Evolutionary conservation across 1,139 yeast genomes (phyloP).

Genomic region (Zygoascus meyerae): DNA sequence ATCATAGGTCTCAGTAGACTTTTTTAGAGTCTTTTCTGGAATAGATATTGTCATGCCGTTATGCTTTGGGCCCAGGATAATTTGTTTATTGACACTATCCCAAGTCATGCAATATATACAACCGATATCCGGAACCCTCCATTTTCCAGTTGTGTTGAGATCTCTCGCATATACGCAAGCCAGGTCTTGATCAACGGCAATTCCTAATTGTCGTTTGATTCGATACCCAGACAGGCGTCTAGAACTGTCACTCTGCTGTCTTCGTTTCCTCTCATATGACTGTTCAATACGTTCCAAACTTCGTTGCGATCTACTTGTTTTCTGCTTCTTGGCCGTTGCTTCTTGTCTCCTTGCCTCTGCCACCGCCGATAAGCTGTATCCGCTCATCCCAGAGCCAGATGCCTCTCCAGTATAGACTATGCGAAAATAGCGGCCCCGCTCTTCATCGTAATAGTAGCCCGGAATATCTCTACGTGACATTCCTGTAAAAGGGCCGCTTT

Average conservation of each 20-base stretch:
- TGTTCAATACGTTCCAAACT: background rate
- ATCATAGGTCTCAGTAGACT: background rate
- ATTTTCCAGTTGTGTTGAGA: slow-evolving; percentile 6
- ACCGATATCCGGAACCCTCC: slow-evolving; percentile 7
- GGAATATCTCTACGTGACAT: slow-evolving; percentile 14
- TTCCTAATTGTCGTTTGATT: slow-evolving; percentile 4
- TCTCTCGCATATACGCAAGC: slow-evolving; percentile 4
- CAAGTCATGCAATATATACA: slow-evolving; percentile 9
- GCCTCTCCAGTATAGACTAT: slow-evolving; percentile 17
- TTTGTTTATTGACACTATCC: slow-evolving; percentile 6
- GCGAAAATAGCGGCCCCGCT: slow-evolving; percentile 18
- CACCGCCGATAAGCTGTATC: slow-evolving; percentile 12
- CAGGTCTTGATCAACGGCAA: slow-evolving; percentile 1
- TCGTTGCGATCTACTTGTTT: background rate
- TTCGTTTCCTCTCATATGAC: background rate
- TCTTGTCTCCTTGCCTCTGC: slow-evolving; percentile 11
- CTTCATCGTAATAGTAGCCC: slow-evolving; percentile 21
- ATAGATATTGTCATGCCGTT: slow-evolving; percentile 7
- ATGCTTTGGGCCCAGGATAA: slow-evolving; percentile 7
- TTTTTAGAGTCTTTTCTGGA: slow-evolving; percentile 4
- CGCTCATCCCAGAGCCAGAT: slow-evolving; percentile 8
- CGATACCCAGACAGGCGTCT: slow-evolving; percentile 4
- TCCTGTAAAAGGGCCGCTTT: too few species aligned
- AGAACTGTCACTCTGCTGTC: background rate
- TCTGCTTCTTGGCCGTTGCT: slow-evolving; percentile 13